These are phyloP conservation scores for Aspergillus ustus DNA, from an alignment of 2,329 filamentous ascomycete species.

Conservation along the genomic window DNA sequence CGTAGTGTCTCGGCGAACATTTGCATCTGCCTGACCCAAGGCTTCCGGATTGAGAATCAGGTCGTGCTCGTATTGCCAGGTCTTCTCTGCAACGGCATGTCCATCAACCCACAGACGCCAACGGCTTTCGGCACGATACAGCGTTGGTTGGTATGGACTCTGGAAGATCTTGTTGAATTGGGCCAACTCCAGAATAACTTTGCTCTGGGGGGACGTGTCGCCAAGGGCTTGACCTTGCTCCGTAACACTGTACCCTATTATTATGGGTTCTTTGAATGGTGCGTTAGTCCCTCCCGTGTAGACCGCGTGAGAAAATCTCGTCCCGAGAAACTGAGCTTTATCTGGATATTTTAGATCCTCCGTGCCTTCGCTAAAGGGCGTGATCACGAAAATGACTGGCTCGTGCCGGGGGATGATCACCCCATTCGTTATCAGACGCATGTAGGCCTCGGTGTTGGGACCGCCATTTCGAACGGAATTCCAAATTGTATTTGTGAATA, in stretches of 20 bases:
- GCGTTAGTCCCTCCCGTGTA: neutral
- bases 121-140: neutral
- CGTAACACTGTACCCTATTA: neutral
- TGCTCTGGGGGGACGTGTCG: neutral
- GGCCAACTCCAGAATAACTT: neutral
- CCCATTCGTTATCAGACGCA: no score
- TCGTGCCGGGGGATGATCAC: neutral
- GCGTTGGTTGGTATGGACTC: neutral
- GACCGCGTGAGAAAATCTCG: neutral
- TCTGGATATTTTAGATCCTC: neutral
- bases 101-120: neutral
- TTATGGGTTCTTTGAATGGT: no score
- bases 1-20: neutral
- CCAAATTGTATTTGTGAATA: neutral
- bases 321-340: neutral
- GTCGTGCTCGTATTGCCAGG: neutral
- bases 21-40: no score
- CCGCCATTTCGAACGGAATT: neutral
- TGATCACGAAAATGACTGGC: neutral
- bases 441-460: no score
- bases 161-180: neutral
- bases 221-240: neutral
- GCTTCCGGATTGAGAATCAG: neutral
- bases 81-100: neutral
- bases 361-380: no score